Base-by-base conservation (phyloP, 192 early-diverging fungal species). In the Backusella luteola region DNA sequence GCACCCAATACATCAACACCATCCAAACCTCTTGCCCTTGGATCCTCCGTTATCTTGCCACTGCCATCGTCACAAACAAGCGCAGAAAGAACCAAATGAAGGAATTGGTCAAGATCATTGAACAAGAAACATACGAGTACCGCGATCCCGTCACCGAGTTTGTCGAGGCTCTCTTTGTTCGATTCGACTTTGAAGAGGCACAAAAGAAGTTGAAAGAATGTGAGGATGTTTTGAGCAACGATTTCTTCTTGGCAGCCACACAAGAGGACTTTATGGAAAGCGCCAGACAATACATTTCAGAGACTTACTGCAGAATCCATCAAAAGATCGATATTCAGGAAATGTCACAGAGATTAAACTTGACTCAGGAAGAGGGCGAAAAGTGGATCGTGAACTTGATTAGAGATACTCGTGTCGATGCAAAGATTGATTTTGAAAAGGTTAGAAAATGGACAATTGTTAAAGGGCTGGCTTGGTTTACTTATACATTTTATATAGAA, bases 351-450 rank as follows among this genome's bases (percentile, higher is more conserved):
- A 93, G 89, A 67, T 87, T 99, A 59, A 94, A 94, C 80, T 89
- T 98, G 91, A 88, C 87, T 79, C 89, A 92, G 81, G 95, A 95
- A 77, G 92, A 94, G 80, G 96, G 96, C 69, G 96, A 98, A 81
- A 97, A 97, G 85, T 98, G 96, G 96, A 96, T 99, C 66, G 96
- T 96, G 49, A 95, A 99, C 87, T 87, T 99, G 71, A 97, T 99
- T 82, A 91, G 96, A 46, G 94, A 97, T 76, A 96, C 96, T 23
- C 89, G 95, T 78, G 95, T 98, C 77, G 96, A 99, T 75, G 97
- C 96, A 80, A 99, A 99, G 90, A 93, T 99, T 77, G 96, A 99
- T 81, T 93, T 91, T 75, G 88, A 96, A 84, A 94, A 94, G 79
- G 91, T 92, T 67, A 77, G 36, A 6, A 49, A 49, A 6, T 49